phyloP scores from a whole-genome alignment of 345 rosid species.

The Citrus medica region DNA sequence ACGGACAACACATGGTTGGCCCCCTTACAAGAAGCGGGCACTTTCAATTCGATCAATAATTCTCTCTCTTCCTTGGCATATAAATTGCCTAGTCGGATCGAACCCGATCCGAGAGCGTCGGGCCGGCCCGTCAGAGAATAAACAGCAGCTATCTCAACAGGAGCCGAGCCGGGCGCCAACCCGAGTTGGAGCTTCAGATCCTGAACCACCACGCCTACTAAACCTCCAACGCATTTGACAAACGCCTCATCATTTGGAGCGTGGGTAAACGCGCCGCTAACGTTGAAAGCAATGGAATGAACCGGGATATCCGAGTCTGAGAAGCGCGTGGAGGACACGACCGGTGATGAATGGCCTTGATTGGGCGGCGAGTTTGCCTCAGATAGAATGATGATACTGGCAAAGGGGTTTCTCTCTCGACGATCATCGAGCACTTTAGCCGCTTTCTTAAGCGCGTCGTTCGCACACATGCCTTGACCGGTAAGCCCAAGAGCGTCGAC shows the following conservation, averaged over 20 bases:
- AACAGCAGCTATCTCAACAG: constrained; percentile 59
- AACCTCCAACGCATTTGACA: constrained; percentile 33
- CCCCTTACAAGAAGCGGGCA: constrained; percentile 43
- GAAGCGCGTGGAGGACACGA: constrained; percentile 58
- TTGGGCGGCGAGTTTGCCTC: constrained; percentile 23
- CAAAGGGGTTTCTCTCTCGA: constrained; percentile 60
- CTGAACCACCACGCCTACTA: constrained; percentile 52
- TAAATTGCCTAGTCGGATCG: constrained; percentile 67
- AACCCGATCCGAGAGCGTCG: constrained; percentile 40
- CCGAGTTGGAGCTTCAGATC: constrained; percentile 68
- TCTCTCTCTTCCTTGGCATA: constrained; percentile 73
- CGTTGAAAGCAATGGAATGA: constrained; percentile 48
- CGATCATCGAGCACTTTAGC: constrained; percentile 86
- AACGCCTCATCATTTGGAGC: constrained; percentile 46
- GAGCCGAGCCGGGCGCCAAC: constrained; percentile 56
- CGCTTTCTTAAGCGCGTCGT: constrained; percentile 84
- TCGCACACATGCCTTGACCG: constrained; percentile 56
- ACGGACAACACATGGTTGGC: constrained; percentile 60
- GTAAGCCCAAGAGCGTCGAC: constrained; percentile 56
- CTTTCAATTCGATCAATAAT: constrained; percentile 59
- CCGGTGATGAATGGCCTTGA: constrained; percentile 26
- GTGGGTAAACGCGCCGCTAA: constrained; percentile 24
- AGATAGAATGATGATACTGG: constrained; percentile 56
- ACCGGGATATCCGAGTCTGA: constrained; percentile 50
- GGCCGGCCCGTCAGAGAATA: constrained; percentile 54